Evolutionary conservation across 176 grass and related monocot species (phyloP).

Genomic region (Zizania latifolia): DNA sequence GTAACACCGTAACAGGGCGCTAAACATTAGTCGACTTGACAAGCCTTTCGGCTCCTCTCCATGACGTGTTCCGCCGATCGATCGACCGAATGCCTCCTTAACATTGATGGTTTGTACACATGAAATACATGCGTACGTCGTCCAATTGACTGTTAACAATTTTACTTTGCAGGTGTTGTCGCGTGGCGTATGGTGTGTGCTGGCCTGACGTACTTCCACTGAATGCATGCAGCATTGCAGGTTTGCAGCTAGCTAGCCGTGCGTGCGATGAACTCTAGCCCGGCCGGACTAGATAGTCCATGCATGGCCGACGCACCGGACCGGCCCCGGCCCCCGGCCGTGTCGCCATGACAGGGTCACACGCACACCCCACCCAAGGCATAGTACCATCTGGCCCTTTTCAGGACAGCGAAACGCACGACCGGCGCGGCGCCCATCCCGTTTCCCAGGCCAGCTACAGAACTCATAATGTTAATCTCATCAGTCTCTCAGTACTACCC

Average conservation of each 20-base stretch:
- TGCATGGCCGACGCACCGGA: neutral
- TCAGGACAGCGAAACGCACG: neutral
- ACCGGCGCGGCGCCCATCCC: neutral
- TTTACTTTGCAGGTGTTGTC: neutral
- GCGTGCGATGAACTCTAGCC: no score
- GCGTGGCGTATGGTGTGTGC: neutral
- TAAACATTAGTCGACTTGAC: constrained; percentile 19
- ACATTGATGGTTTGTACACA: neutral
- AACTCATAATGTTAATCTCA: neutral
- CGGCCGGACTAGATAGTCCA: neutral
- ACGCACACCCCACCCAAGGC: neutral
- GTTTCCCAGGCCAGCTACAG: neutral
- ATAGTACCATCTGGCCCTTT: neutral
- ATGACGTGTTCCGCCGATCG: neutral
- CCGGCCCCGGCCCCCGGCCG: neutral
- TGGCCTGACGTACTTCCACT: neutral
- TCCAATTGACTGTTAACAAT: neutral
- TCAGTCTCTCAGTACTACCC: neutral
- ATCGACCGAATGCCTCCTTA: neutral
- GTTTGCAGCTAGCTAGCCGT: neutral
- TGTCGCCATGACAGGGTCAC: neutral
- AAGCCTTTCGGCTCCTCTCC: neutral
- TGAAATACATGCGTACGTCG: neutral
- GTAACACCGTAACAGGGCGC: constrained; percentile 17
- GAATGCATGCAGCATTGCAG: no score